Conservation (phyloP, 768 basidiomycete genomes). For the Phlebiopsis gigantea region DNA sequence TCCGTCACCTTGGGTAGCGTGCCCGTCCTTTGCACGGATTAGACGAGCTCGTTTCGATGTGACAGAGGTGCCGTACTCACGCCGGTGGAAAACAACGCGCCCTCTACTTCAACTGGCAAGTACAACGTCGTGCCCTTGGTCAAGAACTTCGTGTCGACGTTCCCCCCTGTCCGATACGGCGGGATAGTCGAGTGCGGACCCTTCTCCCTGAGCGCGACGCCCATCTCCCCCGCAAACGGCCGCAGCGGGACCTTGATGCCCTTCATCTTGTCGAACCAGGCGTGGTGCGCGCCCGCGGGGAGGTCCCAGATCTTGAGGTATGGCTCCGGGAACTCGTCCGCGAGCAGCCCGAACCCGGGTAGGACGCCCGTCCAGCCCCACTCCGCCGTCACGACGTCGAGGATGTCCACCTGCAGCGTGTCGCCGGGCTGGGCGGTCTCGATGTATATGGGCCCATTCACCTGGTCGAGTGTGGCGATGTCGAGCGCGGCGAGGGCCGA, state of each 20-base stretch:
- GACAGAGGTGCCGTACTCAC: constrained; percentile 28
- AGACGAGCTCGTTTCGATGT: neutral
- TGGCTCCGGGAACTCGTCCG: constrained; percentile 48
- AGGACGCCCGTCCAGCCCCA: constrained; percentile 64
- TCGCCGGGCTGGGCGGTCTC: constrained; percentile 49
- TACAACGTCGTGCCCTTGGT: constrained; percentile 50
- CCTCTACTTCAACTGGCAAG: constrained; percentile 54
- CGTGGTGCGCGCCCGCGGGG: constrained; percentile 19
- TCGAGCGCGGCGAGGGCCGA: constrained; percentile 34
- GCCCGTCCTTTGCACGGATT: constrained; percentile 44
- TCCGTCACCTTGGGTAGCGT: constrained; percentile 64
- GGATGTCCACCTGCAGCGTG: constrained; percentile 54
- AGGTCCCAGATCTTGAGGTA: constrained; percentile 53
- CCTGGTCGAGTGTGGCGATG: constrained; percentile 48
- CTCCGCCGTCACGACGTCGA: constrained; percentile 42
- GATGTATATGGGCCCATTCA: constrained; percentile 55
- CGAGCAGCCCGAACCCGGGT: constrained; percentile 53
- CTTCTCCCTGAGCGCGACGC: constrained; percentile 44
- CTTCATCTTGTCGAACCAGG: constrained; percentile 47
- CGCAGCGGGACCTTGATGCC: constrained; percentile 45
- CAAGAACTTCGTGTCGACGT: constrained; percentile 56
- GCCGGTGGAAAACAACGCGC: constrained; percentile 57
- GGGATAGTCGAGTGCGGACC: constrained; percentile 60
- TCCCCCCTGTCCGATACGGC: constrained; percentile 56
- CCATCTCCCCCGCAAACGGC: constrained; percentile 64